A percentile compares a stretch with the other conserved stretches of the same genome.
Conservation (phyloP, 2,329 filamentous ascomycete genomes). For the Talaromyces sp. region DNA sequence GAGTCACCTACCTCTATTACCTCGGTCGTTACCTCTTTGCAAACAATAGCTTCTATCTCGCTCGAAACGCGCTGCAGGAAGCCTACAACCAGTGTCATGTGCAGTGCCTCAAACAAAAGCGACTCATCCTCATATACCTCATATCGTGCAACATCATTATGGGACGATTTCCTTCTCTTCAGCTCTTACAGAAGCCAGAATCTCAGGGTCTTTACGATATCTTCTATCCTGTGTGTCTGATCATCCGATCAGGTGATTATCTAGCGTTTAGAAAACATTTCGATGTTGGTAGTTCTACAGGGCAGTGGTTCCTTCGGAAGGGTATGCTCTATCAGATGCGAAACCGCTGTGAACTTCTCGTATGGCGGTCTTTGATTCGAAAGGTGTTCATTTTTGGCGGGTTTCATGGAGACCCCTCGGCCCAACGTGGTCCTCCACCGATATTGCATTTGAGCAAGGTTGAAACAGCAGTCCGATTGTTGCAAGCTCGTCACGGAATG, state of each 20-base stretch:
- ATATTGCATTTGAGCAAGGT: constrained; percentile 69
- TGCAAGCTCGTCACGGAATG: constrained; percentile 46
- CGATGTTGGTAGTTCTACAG: constrained; percentile 48
- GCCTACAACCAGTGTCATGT: constrained; percentile 72
- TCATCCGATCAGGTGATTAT: constrained; percentile 70
- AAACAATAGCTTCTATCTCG: constrained; percentile 75
- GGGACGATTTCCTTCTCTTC: constrained; percentile 69
- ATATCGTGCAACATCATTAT: constrained; percentile 77
- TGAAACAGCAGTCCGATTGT: constrained; percentile 56
- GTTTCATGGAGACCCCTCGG: constrained; percentile 52
- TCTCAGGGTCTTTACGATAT: constrained; percentile 58
- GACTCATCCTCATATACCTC: constrained; percentile 75
- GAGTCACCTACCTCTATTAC: constrained; percentile 91
- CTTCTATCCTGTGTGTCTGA: constrained; percentile 67
- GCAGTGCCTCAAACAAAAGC: constrained; percentile 61
- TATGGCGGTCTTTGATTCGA: constrained; percentile 78
- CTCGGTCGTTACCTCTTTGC: constrained; percentile 85
- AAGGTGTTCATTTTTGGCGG: constrained; percentile 75
- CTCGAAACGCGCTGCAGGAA: constrained; percentile 67
- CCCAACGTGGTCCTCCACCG: constrained; percentile 55
- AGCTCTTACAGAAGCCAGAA: constrained; percentile 65
- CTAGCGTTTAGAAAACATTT: constrained; percentile 66
- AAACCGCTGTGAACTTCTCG: constrained; percentile 70
- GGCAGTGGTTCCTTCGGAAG: constrained; percentile 69
- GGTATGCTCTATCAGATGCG: constrained; percentile 70